phyloP scores from a whole-genome alignment of 1,284 basidiomycete genomes.

The Coniophora puteana region DNA sequence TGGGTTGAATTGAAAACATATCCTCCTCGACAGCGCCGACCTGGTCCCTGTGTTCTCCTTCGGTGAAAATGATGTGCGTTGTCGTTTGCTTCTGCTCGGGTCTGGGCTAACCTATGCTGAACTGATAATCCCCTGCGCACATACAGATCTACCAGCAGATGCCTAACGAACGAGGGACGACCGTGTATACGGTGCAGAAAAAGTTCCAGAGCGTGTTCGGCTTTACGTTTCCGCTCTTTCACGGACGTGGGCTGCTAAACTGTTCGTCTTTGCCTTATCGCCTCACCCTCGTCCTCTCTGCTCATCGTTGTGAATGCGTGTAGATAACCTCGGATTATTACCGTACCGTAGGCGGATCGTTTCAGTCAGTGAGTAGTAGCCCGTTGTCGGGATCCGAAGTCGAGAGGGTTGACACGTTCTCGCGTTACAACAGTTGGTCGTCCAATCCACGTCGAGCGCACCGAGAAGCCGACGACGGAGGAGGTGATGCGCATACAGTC shows the following conservation, averaged over 20 bases:
- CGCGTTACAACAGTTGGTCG: slow-evolving; percentile 63
- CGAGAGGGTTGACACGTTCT: not conserved
- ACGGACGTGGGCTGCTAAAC: slow-evolving; percentile 88
- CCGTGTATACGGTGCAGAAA: slow-evolving; percentile 84
- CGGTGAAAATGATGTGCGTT: slow-evolving; percentile 92
- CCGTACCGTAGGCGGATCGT: slow-evolving; percentile 95
- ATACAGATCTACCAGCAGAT: slow-evolving; percentile 91
- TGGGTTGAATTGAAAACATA: slow-evolving; percentile 1
- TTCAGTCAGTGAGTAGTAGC: slow-evolving; percentile 74
- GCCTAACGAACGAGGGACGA: slow-evolving; percentile 90
- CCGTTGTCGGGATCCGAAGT: not conserved
- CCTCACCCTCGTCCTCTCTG: not conserved
- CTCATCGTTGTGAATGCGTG: not conserved
- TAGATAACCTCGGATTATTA: slow-evolving; percentile 88
- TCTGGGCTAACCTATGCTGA: not conserved
- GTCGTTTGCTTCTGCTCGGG: not conserved
- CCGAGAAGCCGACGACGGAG: slow-evolving; percentile 78
- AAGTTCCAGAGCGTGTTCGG: slow-evolving; percentile 90
- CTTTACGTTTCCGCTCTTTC: slow-evolving; percentile 95
- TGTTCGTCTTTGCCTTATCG: slow-evolving; percentile 48
- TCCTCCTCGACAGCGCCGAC: slow-evolving; percentile 58
- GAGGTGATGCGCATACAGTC: slow-evolving; percentile 80
- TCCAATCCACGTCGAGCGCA: slow-evolving; percentile 80
- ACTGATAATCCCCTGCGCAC: slow-evolving; percentile 2
- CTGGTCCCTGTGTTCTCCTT: slow-evolving; percentile 96